phyloP scores from a whole-genome alignment of 108 stramenopile species.

The Skeletonema tropicum region DNA sequence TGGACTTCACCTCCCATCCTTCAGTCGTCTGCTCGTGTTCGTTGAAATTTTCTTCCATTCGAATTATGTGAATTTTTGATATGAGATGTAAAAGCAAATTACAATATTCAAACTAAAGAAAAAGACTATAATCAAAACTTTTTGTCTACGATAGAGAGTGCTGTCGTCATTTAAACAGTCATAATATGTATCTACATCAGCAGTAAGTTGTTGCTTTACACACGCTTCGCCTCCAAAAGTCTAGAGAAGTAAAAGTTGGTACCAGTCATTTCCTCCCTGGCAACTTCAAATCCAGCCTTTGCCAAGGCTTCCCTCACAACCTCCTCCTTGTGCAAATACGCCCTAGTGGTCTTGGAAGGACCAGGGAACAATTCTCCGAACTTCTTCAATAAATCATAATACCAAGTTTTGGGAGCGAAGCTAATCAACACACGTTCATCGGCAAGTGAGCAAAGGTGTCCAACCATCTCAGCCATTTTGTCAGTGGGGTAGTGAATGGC shows the following conservation, averaged over 20 bases:
- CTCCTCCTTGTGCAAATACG: slow-evolving; percentile 93
- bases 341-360: slow-evolving; percentile 95
- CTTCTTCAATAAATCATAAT: slow-evolving; percentile 92
- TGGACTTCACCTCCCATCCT: not conserved
- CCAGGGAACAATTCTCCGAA: slow-evolving; percentile 96
- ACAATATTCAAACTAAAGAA: not conserved
- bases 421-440: slow-evolving; percentile 89
- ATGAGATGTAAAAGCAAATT: not conserved
- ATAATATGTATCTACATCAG: not conserved
- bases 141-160: not conserved
- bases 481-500: slow-evolving; percentile 98
- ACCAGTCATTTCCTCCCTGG: slow-evolving; percentile 92
- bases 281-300: slow-evolving; percentile 88
- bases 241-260: slow-evolving; percentile 98
- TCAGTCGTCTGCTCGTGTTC: not conserved
- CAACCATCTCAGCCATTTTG: slow-evolving; percentile 93
- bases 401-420: slow-evolving; percentile 97
- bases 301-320: slow-evolving; percentile 82
- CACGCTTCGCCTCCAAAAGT: slow-evolving; percentile 90
- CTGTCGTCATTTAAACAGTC: not conserved
- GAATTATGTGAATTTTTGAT: slow-evolving; percentile 2
- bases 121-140: not conserved
- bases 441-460: slow-evolving; percentile 84
- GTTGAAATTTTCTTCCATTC: slow-evolving; percentile 8
- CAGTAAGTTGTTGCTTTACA: slow-evolving; percentile 14